Evolutionary conservation across 345 rosid genomes (phyloP).

Genomic region (Moricandia arvensis): DNA sequence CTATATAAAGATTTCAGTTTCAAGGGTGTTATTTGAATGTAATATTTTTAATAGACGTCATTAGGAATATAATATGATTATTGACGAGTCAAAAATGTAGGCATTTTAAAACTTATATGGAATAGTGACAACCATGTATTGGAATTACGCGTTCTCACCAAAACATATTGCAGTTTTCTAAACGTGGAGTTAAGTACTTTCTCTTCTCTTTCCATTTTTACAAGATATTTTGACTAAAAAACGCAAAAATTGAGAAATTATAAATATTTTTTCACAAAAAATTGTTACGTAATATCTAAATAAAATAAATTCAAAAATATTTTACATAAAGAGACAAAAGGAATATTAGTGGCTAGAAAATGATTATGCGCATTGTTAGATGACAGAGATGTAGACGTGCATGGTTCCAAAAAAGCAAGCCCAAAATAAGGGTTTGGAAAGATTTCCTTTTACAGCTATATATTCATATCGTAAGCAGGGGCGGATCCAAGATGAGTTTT

Average conservation of each 20-base stretch:
- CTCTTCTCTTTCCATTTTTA: neutral
- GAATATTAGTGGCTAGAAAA: too few relatives aligned
- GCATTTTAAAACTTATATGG: conserved; percentile 10
- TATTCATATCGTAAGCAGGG: neutral
- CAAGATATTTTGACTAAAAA: too few relatives aligned
- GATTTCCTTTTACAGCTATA: neutral
- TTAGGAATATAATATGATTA: conserved; percentile 11
- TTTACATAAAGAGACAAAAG: too few relatives aligned
- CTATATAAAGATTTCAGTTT: conserved; percentile 5
- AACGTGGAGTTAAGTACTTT: conserved; percentile 8
- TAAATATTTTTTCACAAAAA: too few relatives aligned
- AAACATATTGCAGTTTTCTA: conserved; percentile 5
- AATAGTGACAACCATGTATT: neutral
- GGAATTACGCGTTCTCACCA: conserved; percentile 21
- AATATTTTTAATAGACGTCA: conserved; percentile 7
- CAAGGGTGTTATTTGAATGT: conserved; percentile 7
- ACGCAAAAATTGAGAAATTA: too few relatives aligned
- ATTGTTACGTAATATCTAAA: too few relatives aligned
- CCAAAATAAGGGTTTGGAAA: neutral
- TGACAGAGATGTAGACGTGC: neutral
- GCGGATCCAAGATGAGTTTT: too few relatives aligned
- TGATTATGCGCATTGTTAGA: neutral
- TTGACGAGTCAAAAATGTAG: conserved; percentile 14
- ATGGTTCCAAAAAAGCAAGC: neutral
- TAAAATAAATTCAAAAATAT: too few relatives aligned